Evolutionary conservation across 2,329 filamentous ascomycete genomes (phyloP), one percentile per base, ranked within the genome.

Genomic region (Diplodia corticola): DNA sequence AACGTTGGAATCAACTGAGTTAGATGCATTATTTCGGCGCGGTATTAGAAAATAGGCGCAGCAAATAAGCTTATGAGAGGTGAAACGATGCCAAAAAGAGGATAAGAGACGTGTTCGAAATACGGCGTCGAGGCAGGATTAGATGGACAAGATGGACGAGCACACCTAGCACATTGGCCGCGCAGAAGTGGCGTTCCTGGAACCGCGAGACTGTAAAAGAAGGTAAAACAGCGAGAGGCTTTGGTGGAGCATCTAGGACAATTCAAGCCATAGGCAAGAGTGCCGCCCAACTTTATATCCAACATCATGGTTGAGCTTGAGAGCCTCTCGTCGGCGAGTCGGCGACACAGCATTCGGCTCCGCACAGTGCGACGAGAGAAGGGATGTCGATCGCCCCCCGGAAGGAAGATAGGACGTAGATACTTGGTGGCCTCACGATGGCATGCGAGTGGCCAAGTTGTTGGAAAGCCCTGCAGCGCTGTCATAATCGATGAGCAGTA

Each of bases 341-440:
- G 57, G 57, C 26, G 26, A 61, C 44, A 49, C 15, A 61, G 26
- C 24, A 35, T 61, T 57, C 57, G 57, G 57, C 57, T 61, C 57
- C 57, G 57, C 57, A 57, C 17, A 61, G 26, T 61, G 57, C 57
- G 57, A 61, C 40, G 24, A 35, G 26, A 35, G 28, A 35, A 10
- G 3, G 40, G 48, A 2, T 20, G 33, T 13, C 5, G 24, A 49
- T 35, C 12, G 57, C 40, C 26, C 35, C 40, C 20, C 48, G 28
- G 40, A 61, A 24, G 48, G 28, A 49, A 9, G 13, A 61, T 61
- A 30, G 33, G 49, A 61, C 57, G 33, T 24, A 10, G 20, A 12
- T 33, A 33, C 57, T n/a, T 37, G 24, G 30, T 15, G 37, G 37
- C 15, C 55, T 59, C 35, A 17, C 37, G 15, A 24, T 20, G 26